These are phyloP conservation scores for Penicillium olsonii DNA, from an alignment of 2,329 filamentous ascomycete species.

Conservation along the genomic window DNA sequence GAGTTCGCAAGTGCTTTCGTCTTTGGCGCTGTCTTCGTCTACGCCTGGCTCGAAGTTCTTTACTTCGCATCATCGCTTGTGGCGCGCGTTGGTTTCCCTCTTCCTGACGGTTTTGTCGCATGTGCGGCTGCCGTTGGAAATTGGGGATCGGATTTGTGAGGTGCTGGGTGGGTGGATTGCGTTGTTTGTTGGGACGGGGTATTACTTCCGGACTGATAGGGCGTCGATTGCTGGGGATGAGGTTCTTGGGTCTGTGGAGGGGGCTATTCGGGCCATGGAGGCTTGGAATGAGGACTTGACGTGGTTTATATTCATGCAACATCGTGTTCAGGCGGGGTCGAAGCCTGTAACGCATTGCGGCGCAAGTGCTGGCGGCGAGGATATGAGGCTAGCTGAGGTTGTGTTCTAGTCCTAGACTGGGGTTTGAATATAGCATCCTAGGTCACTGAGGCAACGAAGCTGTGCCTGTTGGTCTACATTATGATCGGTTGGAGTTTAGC, in stretches of 20 bases:
- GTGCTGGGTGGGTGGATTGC: conserved; percentile 40
- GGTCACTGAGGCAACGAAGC: not conserved
- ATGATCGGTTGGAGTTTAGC: too few relatives aligned
- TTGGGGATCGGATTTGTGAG: conserved; percentile 44
- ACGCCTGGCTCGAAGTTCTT: conserved; percentile 32
- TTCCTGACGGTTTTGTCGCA: conserved; percentile 42
- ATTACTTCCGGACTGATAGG: conserved; percentile 29
- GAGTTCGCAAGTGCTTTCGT: conserved; percentile 5
- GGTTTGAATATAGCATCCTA: not conserved
- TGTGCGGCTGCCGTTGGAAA: conserved; percentile 42
- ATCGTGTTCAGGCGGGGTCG: conserved; percentile 3
- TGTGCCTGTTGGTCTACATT: too few relatives aligned
- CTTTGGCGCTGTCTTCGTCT: conserved; percentile 24
- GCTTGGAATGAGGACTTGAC: conserved; percentile 44
- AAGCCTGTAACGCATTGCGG: not conserved
- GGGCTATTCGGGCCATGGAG: conserved; percentile 42
- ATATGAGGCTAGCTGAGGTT: conserved; percentile 34
- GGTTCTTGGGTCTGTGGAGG: conserved; percentile 26
- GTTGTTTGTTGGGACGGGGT: conserved; percentile 35
- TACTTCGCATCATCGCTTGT: conserved; percentile 42
- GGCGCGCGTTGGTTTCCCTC: conserved; percentile 39
- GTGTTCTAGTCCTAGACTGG: conserved; percentile 19
- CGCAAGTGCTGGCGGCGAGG: conserved; percentile 3
- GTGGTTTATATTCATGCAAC: conserved; percentile 42
- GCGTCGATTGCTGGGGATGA: not conserved